Evolutionary conservation across 1,284 basidiomycete genomes (phyloP), one percentile per base, ranked within the genome.

Genomic region (Ganoderma lingzhi): DNA sequence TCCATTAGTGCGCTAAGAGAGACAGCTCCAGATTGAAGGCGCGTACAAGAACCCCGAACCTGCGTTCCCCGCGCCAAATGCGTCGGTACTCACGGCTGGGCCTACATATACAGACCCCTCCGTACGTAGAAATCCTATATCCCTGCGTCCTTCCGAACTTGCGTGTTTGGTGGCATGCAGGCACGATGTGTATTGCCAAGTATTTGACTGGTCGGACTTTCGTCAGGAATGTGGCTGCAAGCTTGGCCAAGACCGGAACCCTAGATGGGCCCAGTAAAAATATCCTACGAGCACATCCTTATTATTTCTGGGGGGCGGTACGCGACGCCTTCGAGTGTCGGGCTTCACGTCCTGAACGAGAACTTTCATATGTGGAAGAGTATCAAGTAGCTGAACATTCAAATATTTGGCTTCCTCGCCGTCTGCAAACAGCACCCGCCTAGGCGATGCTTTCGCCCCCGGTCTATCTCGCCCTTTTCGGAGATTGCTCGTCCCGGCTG

Each of bases 61-160:
- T 44, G 92, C 93, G 28, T 99, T 98, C 79, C 95, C 96, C 3
- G 96, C 96, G 0, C 97, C 97, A 0, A 96, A 95, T 0, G 96
- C 96, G 3, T 96, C 96, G 77, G 90, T 91, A 23, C 45, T n/a
- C 10, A 45, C 97, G 96, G 96, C 87, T 99, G 37, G 93, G 93
- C 75, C 90, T 99, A 41, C 10, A 9, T 14, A n/a, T 19, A 48
- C n/a, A 6, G 3, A 2, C 84, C 99, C 32, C 89, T 99, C 58
- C 91, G 93, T 93, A 79, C 74, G 92, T 84, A 42, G 32, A 48
- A 45, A 48, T 32, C 45, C 30, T 32, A 6, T 14, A 2, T 23
- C 45, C 35, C 41, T 32, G 23, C 66, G 19, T 37, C 48, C 2
- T n/a, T 6, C 6, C 45, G 45, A 48, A 48, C 45, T n/a, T 6